Conservation (phyloP, 345 rosid species). For the Luvunga scandens region DNA sequence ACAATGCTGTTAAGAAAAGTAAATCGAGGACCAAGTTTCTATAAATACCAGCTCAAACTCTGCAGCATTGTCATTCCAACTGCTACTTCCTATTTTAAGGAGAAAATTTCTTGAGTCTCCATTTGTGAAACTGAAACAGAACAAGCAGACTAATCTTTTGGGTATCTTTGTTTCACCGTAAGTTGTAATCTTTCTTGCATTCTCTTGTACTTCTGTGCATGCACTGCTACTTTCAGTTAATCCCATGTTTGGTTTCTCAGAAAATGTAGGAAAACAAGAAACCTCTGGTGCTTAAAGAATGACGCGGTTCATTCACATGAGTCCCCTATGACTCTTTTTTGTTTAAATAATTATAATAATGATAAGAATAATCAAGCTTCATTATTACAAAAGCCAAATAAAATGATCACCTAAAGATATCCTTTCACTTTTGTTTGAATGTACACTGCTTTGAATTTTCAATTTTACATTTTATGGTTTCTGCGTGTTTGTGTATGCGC, state of each 20-base stretch:
- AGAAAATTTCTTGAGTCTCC: not conserved
- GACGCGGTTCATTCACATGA: not conserved
- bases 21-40: not conserved
- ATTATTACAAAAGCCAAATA: not conserved
- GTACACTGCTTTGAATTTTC: not conserved
- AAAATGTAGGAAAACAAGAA: not conserved
- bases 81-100: not conserved
- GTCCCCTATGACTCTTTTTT: not conserved
- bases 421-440: not conserved
- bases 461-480: not conserved
- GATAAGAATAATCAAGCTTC: not conserved
- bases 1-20: not conserved
- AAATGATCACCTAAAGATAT: not conserved
- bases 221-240: not conserved
- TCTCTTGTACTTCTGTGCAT: not conserved
- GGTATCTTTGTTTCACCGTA: not conserved
- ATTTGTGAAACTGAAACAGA: not conserved
- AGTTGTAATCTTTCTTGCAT: too few species aligned
- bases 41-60: conserved; percentile 12
- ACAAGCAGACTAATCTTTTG: not conserved
- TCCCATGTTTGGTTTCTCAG: conserved; percentile 6
- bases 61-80: not conserved
- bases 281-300: not conserved
- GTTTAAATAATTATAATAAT: not conserved
- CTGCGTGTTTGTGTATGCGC: not conserved